phyloP scores from a whole-genome alignment of 2,329 filamentous ascomycete species.

The Ampelomyces quisqualis region DNA sequence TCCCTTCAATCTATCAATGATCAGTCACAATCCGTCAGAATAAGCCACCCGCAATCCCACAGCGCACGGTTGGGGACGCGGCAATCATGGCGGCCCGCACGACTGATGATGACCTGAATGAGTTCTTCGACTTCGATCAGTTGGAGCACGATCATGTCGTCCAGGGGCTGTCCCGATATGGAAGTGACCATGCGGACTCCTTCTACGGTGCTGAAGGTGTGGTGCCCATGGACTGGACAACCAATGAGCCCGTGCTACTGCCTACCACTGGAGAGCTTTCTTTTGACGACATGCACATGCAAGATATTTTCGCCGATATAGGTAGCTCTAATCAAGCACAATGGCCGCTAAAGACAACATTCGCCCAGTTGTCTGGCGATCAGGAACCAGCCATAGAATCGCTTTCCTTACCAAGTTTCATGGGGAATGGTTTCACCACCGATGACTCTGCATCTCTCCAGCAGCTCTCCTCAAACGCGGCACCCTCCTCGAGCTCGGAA shows the following conservation, averaged over 20 bases:
- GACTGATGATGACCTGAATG: conserved; percentile 29
- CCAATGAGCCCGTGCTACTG: conserved; percentile 8
- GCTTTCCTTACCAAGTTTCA: not conserved
- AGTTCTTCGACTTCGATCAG: conserved; percentile 41
- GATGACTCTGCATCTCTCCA: no score
- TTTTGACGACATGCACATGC: conserved; percentile 6
- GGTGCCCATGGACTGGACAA: conserved; percentile 32
- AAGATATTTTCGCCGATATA: not conserved
- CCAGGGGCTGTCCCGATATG: conserved; percentile 1
- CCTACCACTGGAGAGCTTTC: conserved; percentile 2
- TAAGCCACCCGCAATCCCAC: conserved; percentile 13
- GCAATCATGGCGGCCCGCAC: conserved; percentile 17
- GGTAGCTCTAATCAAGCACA: not conserved
- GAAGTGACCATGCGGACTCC: conserved; percentile 1
- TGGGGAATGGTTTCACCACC: no score
- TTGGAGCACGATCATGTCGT: conserved; percentile 24
- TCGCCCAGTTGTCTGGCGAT: not conserved
- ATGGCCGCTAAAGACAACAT: conserved; percentile 4
- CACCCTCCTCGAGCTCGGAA: no score
- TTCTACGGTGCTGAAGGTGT: conserved; percentile 6
- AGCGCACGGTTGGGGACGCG: conserved; percentile 3
- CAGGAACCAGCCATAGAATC: conserved; percentile 1
- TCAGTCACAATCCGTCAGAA: conserved; percentile 9
- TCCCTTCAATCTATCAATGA: conserved; percentile 5
- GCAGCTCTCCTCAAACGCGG: no score